phyloP scores from a whole-genome alignment of 805 yeast species.

The Monosporozyma aquatica region DNA sequence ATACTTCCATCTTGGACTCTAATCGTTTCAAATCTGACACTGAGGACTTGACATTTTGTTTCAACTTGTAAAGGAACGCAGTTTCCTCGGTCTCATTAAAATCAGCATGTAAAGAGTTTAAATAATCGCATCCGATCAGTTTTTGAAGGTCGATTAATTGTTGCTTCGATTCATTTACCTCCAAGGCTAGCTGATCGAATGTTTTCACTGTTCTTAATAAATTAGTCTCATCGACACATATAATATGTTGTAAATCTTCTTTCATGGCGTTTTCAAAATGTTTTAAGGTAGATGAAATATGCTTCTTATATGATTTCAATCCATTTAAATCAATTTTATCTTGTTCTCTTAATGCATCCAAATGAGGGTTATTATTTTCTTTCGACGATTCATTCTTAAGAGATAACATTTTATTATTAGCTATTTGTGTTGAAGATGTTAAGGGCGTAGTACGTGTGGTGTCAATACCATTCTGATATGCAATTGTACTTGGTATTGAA shows the following conservation, averaged over 20 bases:
- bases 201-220: constrained; percentile 21
- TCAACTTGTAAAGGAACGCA: constrained; percentile 19
- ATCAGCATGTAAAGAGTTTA: constrained; percentile 22
- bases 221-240: constrained; percentile 21
- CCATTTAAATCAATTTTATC: constrained; percentile 10
- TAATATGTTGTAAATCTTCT: constrained; percentile 12
- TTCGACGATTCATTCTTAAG: background rate
- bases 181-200: constrained; percentile 16
- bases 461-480: background rate
- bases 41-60: constrained; percentile 8
- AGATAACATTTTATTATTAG: background rate
- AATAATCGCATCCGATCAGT: constrained; percentile 22
- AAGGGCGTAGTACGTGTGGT: background rate
- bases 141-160: constrained; percentile 18
- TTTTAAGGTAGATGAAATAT: constrained; percentile 15
- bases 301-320: constrained; percentile 14
- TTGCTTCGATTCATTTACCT: constrained; percentile 25
- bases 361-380: background rate
- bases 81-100: constrained; percentile 20
- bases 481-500: background rate
- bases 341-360: background rate
- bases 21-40: constrained; percentile 21
- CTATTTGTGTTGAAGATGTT: background rate
- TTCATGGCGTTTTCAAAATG: constrained; percentile 20
- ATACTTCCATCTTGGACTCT: constrained; percentile 19